Conservation (phyloP, 257 asterid species). For the Gentiana macrophylla region DNA sequence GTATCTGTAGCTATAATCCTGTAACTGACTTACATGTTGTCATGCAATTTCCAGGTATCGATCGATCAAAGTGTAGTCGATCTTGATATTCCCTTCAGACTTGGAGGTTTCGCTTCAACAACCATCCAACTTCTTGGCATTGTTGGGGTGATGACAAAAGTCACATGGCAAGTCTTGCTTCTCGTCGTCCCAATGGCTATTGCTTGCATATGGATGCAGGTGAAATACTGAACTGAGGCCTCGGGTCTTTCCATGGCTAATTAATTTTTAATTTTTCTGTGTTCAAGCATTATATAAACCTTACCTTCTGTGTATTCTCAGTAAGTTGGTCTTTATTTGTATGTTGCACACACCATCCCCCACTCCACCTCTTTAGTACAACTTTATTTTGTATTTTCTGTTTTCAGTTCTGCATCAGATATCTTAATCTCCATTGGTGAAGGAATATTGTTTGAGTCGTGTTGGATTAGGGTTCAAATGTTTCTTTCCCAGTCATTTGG, state of each 20-base stretch:
- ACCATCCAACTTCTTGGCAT: constrained; percentile 96
- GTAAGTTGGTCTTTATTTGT: too few species aligned
- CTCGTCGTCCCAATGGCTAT: constrained; percentile 95
- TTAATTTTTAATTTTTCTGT: too few species aligned
- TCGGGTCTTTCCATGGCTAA: neutral
- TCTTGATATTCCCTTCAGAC: constrained; percentile 99
- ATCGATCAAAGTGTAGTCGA: constrained; percentile 97
- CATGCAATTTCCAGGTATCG: constrained; percentile 64
- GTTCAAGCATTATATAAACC: too few species aligned
- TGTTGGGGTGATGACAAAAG: constrained; percentile 92
- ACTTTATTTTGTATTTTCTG: too few species aligned
- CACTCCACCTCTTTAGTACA: too few species aligned
- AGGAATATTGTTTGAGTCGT: too few species aligned
- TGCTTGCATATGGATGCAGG: constrained; percentile 99
- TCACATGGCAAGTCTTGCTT: constrained; percentile 96
- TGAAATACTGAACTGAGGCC: constrained; percentile 11
- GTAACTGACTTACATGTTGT: constrained; percentile 20
- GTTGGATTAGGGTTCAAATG: too few species aligned
- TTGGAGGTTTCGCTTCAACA: constrained; percentile 99
- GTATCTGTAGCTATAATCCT: neutral
- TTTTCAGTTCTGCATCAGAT: too few species aligned
- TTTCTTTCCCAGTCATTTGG: too few species aligned
- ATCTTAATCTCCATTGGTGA: too few species aligned
- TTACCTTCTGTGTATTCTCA: too few species aligned
- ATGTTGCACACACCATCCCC: too few species aligned